These are phyloP conservation scores for Metarhizium humberi DNA, from an alignment of 2,329 filamentous ascomycete genomes.

Conservation along the genomic window DNA sequence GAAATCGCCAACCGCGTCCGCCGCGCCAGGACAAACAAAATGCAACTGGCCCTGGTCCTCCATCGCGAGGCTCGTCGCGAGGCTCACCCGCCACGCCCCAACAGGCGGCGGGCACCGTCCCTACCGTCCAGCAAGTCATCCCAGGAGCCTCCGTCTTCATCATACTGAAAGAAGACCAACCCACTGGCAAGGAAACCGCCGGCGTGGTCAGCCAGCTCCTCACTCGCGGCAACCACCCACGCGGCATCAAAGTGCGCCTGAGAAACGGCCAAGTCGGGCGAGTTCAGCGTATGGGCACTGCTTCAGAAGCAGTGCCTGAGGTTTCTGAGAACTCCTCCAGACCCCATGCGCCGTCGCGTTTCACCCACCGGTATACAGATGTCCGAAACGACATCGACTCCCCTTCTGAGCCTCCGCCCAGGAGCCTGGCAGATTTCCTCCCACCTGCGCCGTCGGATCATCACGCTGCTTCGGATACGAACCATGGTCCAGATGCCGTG, in stretches of 20 bases:
- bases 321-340: slow-evolving; percentile 1
- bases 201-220: slow-evolving; percentile 60
- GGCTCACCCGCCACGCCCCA: slow-evolving; percentile 22
- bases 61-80: slow-evolving; percentile 5
- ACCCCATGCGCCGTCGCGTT: slow-evolving; percentile 11
- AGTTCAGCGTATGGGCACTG: slow-evolving; percentile 52
- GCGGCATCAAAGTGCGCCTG: slow-evolving; percentile 71
- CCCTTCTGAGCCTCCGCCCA: slow-evolving; percentile 27
- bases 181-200: slow-evolving; percentile 59
- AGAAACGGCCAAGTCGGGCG: slow-evolving; percentile 62
- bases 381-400: slow-evolving; percentile 26
- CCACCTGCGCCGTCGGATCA: slow-evolving; percentile 23
- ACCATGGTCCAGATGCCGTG: neutral
- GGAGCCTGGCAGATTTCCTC: slow-evolving; percentile 37
- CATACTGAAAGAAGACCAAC: slow-evolving; percentile 67
- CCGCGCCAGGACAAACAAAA: slow-evolving; percentile 1
- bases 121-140: slow-evolving; percentile 41
- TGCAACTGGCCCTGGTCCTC: neutral
- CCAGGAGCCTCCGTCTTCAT: slow-evolving; percentile 60
- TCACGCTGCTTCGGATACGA: neutral
- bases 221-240: slow-evolving; percentile 64
- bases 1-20: slow-evolving; percentile 22
- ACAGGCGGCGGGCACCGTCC: slow-evolving; percentile 31
- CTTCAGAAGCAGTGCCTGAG: neutral
- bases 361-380: slow-evolving; percentile 24